Evolutionary conservation across 495 filamentous ascomycete genomes (phyloP), one percentile per base, ranked within the genome.

Genomic region (Rhizodiscina lignyota): DNA sequence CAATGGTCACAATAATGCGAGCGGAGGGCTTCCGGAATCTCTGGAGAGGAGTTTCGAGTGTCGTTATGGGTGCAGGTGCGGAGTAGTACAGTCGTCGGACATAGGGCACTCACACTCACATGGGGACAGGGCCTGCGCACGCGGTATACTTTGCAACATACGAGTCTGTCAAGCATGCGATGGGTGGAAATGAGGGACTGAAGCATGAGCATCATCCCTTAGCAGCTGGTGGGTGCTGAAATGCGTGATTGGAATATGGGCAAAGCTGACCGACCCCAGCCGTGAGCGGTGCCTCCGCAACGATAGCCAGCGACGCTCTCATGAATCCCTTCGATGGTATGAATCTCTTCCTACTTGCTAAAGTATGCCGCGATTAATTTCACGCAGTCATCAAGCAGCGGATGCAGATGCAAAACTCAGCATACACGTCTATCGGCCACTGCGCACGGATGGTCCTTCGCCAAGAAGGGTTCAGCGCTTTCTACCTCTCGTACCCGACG

Each of bases 261-360:
- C 13, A 32, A 15, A 13, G 35, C 44, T 55, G 33, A 50, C 40
- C 42, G 42, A 30, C 32, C 48, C 37, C 47, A 92, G 87, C 86
- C 24, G 70, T 79, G 34, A 91, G 84, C 52, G 89, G 89, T 51
- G 87, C 87, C 37, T 79, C 81, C 44, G 89, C 89, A 34, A 96
- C 89, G 0, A 94, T 94, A 50, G 83, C 84, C 22, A 93, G 84
- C 50, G 89, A 99, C 63, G 91, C 89, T 24, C 65, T 99, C 33
- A 99, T 99, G 89, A 99, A 96, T 55, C 89, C 89, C 20, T 99
- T 99, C 55, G 89, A 99, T 63, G 86, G 85, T 93, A 65, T 52
- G 70, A 37, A 15, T 8, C 11, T 34, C 8, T 5, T 8, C 8
- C 13, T 6, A 38, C 13, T 38, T 12, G 11, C 19, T 15, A 5